Evolutionary conservation across 306 rosid genomes (phyloP).

Genomic region (Bauhinia variegata): DNA sequence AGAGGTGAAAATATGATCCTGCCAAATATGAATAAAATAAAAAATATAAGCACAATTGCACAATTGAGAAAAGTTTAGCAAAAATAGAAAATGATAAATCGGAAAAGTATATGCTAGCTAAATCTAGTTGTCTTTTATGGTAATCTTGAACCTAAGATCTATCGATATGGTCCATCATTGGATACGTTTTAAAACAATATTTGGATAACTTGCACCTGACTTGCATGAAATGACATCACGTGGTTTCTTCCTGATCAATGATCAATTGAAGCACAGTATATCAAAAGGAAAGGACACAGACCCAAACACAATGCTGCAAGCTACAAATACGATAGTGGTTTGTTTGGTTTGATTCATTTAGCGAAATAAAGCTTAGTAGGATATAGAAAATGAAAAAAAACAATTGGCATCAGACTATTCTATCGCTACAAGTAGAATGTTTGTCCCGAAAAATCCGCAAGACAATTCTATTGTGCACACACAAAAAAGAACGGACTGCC

Average conservation of each 20-base stretch:
- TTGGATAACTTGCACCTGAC: slow-evolving; percentile 14
- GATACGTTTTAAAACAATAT: background rate
- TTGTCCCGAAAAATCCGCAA: too few relatives aligned
- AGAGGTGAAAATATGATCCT: slow-evolving; percentile 74
- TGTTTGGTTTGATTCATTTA: slow-evolving; percentile 7
- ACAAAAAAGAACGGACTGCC: too few relatives aligned
- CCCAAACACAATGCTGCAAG: slow-evolving; percentile 5
- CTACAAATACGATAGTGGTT: slow-evolving; percentile 4
- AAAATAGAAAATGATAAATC: too few relatives aligned
- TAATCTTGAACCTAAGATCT: slow-evolving; percentile 3
- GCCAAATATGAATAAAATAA: slow-evolving; percentile 33
- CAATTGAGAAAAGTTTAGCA: background rate
- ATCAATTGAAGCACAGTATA: slow-evolving; percentile 5
- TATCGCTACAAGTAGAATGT: slow-evolving; percentile 7
- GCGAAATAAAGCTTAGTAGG: slow-evolving; percentile 8
- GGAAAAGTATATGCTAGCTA: background rate
- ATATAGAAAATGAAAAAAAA: background rate
- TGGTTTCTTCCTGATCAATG: slow-evolving; percentile 24
- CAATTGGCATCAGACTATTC: background rate
- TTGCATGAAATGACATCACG: slow-evolving; percentile 26
- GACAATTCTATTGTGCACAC: too few relatives aligned
- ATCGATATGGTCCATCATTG: slow-evolving; percentile 17
- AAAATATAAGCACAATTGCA: slow-evolving; percentile 11
- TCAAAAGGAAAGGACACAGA: slow-evolving; percentile 7
- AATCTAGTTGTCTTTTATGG: slow-evolving; percentile 5